Base-by-base conservation (phyloP, 2,329 filamentous ascomycete genomes). In the Beauveria sp. region DNA sequence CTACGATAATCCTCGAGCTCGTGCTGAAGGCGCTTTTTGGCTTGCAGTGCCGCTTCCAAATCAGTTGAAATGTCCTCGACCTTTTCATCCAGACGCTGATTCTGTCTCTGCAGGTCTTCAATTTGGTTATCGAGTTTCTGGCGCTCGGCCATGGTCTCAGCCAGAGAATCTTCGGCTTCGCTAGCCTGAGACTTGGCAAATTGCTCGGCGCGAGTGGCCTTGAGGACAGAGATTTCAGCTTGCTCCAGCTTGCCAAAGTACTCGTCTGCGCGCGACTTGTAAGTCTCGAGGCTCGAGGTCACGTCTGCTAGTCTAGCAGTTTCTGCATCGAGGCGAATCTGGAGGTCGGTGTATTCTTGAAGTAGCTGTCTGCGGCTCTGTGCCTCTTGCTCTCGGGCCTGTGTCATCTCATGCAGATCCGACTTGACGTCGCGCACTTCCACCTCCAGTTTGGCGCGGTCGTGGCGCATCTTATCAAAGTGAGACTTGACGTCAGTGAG, bases 201-300 rank as follows among this genome's bases (percentile, higher is more conserved):
- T 68, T 96, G 91, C 75, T 98, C 93, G 0, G 95, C 93, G 26
- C 93, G 86, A 64, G 84, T 88, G 18, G 93, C 93, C 74, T 97
- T 97, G 65, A 99, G 83, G 20, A 98, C 93, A 0, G 93, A 88
- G 66, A 98, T 96, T 74, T 99, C 93, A 18, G 95, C 95, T 72
- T 98, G 93, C 74, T 99, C 93, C 22, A 99, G 85, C 76, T 96
- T 97, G 79, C 87, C 90, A 76, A 97, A 99, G 75, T 99, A 98
- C 72, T 98, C 93, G 70, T 98, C 92, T 4, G 93, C 90, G 49
- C 93, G 87, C 65, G 85, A 87, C 82, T 96, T 97, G 81, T 98
- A 99, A 64, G 97, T 78, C 64, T 86, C 88, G 48, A 98, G 82
- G 72, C 89, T 96, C 3, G 91, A 89, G 8, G 86, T 87, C 50